phyloP scores from a whole-genome alignment of 2,329 filamentous ascomycete species.

The Ophiocordyceps sinensis region DNA sequence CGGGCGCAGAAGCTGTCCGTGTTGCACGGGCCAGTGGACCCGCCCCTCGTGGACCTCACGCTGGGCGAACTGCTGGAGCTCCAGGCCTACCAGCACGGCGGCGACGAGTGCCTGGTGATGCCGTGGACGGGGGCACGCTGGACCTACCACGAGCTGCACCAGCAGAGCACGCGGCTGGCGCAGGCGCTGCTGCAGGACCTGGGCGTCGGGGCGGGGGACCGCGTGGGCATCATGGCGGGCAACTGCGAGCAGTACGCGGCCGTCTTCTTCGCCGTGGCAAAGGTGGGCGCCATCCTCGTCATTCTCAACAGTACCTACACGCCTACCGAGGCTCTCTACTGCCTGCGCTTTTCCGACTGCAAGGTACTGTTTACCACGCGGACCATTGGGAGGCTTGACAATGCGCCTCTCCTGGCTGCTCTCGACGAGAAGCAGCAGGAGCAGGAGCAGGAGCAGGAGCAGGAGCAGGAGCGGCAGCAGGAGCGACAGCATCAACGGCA shows the following conservation, averaged over 20 bases:
- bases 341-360: constrained; percentile 56
- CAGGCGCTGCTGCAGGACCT: constrained; percentile 52
- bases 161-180: constrained; percentile 45
- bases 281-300: constrained; percentile 54
- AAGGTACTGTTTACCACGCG: constrained; percentile 60
- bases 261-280: constrained; percentile 58
- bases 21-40: constrained; percentile 53
- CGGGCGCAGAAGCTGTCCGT: constrained; percentile 33
- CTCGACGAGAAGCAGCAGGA: constrained; percentile 17
- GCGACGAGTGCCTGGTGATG: constrained; percentile 55
- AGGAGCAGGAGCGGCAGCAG: too few relatives aligned
- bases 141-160: constrained; percentile 52
- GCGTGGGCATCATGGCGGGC: constrained; percentile 63
- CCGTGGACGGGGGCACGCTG: constrained; percentile 64
- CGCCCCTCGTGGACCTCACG: constrained; percentile 56
- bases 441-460: too few relatives aligned
- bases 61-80: constrained; percentile 59
- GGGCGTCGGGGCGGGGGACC: constrained; percentile 53
- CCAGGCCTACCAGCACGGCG: constrained; percentile 50
- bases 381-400: constrained; percentile 51
- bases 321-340: constrained; percentile 55
- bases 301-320: constrained; percentile 78
- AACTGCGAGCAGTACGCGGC: constrained; percentile 71
- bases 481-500: too few relatives aligned
- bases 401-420: constrained; percentile 41